These are phyloP conservation scores for Metschnikowia reukaufii DNA, from an alignment of 805 yeast genomes.

Conservation along the genomic window DNA sequence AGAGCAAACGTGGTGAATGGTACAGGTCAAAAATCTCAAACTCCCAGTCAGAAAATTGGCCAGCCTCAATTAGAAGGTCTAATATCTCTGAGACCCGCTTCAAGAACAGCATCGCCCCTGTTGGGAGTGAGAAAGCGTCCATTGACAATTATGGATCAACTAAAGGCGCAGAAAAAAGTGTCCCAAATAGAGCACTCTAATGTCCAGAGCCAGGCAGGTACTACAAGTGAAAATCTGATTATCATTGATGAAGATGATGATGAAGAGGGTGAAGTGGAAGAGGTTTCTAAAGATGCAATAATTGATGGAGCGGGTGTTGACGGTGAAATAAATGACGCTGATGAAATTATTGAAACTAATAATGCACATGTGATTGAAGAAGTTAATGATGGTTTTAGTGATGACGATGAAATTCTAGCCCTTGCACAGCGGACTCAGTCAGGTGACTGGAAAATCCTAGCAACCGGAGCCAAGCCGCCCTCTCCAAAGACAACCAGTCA, in stretches of 20 bases:
- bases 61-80: constrained; percentile 6
- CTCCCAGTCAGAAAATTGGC: not conserved
- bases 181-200: not conserved
- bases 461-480: not conserved
- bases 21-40: too few species aligned
- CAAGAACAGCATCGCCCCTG: constrained; percentile 3
- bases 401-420: constrained; percentile 21
- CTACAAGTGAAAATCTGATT: not conserved
- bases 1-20: not conserved
- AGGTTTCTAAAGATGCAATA: too few species aligned
- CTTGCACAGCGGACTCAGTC: constrained; percentile 16
- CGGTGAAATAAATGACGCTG: too few species aligned
- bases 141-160: constrained; percentile 2
- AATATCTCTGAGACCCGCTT: not conserved
- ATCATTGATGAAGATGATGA: not conserved
- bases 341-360: not conserved
- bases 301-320: not conserved
- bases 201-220: not conserved
- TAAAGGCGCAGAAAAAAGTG: not conserved
- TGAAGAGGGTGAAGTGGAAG: not conserved
- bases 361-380: not conserved
- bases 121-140: constrained; percentile 6
- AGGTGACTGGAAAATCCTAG: constrained; percentile 10
- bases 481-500: too few species aligned
- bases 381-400: constrained; percentile 14